phyloP scores from a whole-genome alignment of 495 filamentous ascomycete genomes.

The Talaromyces wortmannii region DNA sequence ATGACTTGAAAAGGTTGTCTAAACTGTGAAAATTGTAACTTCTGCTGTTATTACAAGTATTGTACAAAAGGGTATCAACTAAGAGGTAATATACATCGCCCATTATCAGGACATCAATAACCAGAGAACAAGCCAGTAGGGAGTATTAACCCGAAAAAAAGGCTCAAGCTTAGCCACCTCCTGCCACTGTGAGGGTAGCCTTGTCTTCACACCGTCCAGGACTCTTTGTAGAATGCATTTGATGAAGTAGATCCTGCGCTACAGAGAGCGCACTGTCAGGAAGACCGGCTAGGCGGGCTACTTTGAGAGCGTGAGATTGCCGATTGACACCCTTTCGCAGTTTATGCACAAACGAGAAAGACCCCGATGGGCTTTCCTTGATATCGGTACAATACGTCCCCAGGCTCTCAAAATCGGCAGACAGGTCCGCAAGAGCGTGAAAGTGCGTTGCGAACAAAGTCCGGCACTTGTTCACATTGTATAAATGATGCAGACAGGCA shows the following conservation, averaged over 20 bases:
- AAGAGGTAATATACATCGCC: conserved; percentile 1
- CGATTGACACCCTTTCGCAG: conserved; percentile 77
- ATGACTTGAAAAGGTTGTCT: conserved; percentile 18
- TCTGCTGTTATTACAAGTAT: not conserved
- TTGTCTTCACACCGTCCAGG: not conserved
- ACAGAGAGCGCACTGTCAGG: conserved; percentile 53
- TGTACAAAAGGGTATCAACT: conserved; percentile 5
- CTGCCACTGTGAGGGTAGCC: not conserved
- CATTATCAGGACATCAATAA: not conserved
- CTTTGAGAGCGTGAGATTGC: conserved; percentile 84
- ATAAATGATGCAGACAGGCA: conserved; percentile 77
- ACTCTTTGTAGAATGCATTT: not conserved
- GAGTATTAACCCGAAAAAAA: not conserved
- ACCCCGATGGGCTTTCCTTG: conserved; percentile 52
- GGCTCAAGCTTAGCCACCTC: not conserved
- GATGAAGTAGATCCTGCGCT: conserved; percentile 30
- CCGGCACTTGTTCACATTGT: conserved; percentile 66
- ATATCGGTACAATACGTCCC: conserved; percentile 90
- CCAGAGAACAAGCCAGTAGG: too few relatives aligned
- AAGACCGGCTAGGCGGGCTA: conserved; percentile 77
- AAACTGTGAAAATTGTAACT: conserved; percentile 11
- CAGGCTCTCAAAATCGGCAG: conserved; percentile 51
- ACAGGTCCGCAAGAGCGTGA: conserved; percentile 76
- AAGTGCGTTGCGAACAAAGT: conserved; percentile 95
- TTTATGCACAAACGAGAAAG: conserved; percentile 82